phyloP scores from a whole-genome alignment of 2,329 filamentous ascomycete species.

The Madurella fahalii region DNA sequence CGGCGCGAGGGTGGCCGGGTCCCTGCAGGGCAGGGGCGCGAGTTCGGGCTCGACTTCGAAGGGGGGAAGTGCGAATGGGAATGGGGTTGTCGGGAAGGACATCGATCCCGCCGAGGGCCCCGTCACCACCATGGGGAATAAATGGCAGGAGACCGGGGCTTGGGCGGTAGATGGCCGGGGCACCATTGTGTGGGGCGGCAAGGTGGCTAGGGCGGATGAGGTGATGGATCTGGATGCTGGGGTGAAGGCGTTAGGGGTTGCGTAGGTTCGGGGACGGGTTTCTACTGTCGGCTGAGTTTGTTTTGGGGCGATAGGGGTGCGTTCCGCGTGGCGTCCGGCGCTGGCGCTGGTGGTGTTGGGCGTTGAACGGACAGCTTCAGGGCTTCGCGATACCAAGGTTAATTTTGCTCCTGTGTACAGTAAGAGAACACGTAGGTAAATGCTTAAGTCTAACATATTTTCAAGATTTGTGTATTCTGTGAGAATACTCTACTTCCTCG shows the following conservation, averaged over 20 bases:
- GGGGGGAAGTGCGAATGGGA: conserved; percentile 25
- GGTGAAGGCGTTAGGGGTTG: conserved; percentile 32
- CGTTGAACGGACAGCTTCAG: too few species aligned
- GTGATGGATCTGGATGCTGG: conserved; percentile 52
- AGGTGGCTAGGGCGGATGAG: conserved; percentile 46
- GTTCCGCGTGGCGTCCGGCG: too few species aligned
- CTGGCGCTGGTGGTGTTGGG: too few species aligned
- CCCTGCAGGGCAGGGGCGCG: conserved; percentile 31
- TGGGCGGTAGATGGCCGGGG: conserved; percentile 49
- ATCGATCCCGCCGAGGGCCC: conserved; percentile 30
- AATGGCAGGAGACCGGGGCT: conserved; percentile 52
- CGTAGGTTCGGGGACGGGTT: background rate
- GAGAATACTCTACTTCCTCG: too few species aligned
- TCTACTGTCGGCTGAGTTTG: too few species aligned
- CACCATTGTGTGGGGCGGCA: conserved; percentile 48
- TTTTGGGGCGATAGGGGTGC: too few species aligned
- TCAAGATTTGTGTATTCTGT: too few species aligned
- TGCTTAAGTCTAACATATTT: too few species aligned
- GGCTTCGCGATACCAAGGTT: too few species aligned
- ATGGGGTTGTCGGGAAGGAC: conserved; percentile 19
- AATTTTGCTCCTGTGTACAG: too few species aligned
- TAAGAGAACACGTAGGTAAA: too few species aligned
- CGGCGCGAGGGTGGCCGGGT: conserved; percentile 46
- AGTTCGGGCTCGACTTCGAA: conserved; percentile 38
- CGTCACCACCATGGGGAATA: conserved; percentile 48